A percentile compares a stretch with the other conserved stretches of the same genome.
Evolutionary conservation across 1,139 yeast species (phyloP).

Genomic region (Saccharomyces hybrid): DNA sequence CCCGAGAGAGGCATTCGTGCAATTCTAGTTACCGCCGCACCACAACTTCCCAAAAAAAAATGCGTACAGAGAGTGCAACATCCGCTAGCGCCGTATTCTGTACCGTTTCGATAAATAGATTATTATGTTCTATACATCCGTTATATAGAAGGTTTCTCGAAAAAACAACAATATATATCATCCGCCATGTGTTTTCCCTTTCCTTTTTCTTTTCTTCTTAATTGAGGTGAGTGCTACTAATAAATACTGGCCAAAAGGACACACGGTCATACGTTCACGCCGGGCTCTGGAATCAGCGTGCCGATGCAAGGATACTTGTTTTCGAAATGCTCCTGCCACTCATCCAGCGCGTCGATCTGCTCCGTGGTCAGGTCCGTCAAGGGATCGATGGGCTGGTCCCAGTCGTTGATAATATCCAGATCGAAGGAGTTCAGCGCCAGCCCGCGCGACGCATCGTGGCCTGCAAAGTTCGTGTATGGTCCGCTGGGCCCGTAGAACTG

Average conservation of each 20-base stretch:
- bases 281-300: constrained; percentile 38
- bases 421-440: constrained; percentile 88
- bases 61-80: too few relatives aligned
- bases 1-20: constrained; percentile 51
- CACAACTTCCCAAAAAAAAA: too few relatives aligned
- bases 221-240: neutral
- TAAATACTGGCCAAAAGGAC: neutral
- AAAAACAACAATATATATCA: neutral
- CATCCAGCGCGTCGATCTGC: constrained; percentile 64
- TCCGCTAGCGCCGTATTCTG: neutral
- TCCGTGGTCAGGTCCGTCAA: constrained; percentile 51
- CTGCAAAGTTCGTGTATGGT: constrained; percentile 92
- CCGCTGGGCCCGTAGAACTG: constrained; percentile 95
- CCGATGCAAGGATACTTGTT: constrained; percentile 73
- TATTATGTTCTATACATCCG: neutral
- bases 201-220: too few relatives aligned
- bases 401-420: constrained; percentile 44
- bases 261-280: constrained; percentile 19
- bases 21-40: constrained; percentile 5
- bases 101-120: neutral
- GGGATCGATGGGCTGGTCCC: constrained; percentile 67
- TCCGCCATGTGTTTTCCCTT: neutral
- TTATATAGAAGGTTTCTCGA: neutral
- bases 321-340: constrained; percentile 80
- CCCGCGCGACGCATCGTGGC: constrained; percentile 93